phyloP scores from a whole-genome alignment of 352 stramenopile species.

The Pythium brassicae region DNA sequence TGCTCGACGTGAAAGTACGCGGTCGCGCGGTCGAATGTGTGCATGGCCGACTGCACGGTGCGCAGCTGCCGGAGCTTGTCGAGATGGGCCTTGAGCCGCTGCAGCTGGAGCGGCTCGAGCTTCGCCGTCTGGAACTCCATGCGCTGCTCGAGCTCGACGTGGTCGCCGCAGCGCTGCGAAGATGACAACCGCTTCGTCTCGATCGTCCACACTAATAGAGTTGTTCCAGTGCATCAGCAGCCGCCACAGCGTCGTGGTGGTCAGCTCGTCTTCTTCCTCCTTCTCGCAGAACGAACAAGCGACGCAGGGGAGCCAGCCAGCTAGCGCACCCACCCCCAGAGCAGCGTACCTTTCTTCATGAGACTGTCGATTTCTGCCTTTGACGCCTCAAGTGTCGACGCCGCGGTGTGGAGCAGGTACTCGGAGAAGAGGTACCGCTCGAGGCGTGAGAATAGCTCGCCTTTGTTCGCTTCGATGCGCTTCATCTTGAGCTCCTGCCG shows the following conservation, averaged over 20 bases:
- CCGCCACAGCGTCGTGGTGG: too few species aligned
- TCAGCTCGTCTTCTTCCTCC: too few species aligned
- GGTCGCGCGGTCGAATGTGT: slow-evolving; percentile 75
- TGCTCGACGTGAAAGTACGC: slow-evolving; percentile 83
- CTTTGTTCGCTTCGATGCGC: slow-evolving; percentile 79
- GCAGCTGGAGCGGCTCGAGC: slow-evolving; percentile 51
- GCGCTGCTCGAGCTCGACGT: slow-evolving; percentile 49
- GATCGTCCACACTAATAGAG: slow-evolving; percentile 62
- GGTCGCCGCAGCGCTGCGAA: slow-evolving; percentile 52
- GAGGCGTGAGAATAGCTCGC: slow-evolving; percentile 62
- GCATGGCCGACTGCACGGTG: slow-evolving; percentile 69
- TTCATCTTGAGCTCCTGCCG: slow-evolving; percentile 82
- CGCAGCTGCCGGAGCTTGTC: slow-evolving; percentile 71
- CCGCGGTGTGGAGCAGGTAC: slow-evolving; percentile 71
- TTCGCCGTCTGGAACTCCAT: slow-evolving; percentile 74
- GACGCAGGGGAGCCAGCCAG: too few species aligned
- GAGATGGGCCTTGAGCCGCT: slow-evolving; percentile 63
- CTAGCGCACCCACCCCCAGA: too few species aligned
- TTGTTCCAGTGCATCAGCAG: neutral
- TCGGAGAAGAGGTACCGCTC: slow-evolving; percentile 78
- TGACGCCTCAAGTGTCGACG: slow-evolving; percentile 41
- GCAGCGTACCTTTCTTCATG: slow-evolving; percentile 61
- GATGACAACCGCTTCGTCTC: slow-evolving; percentile 56
- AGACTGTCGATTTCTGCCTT: slow-evolving; percentile 66
- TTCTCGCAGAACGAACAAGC: too few species aligned